A percentile compares a stretch with the other conserved stretches of the same genome.
These are phyloP conservation scores for Psilocybe mexicana DNA, from an alignment of 1,284 basidiomycete genomes.

Conservation along the genomic window DNA sequence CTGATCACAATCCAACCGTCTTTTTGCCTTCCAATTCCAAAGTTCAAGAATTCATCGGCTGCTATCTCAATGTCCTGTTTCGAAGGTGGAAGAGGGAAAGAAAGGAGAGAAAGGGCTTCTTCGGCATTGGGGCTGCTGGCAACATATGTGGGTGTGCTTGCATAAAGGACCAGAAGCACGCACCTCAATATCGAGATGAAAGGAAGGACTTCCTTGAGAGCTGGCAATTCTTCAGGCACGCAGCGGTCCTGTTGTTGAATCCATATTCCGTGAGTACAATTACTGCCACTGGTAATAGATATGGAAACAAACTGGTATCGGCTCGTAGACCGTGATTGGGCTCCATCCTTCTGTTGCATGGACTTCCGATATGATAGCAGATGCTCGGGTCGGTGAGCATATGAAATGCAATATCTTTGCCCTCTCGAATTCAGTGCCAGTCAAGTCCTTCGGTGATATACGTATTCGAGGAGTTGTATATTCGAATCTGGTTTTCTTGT, in stretches of 20 bases:
- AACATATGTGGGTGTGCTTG: neutral
- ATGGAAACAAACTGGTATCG: conserved; percentile 67
- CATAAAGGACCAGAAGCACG: conserved; percentile 3
- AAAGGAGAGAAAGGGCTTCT: conserved; percentile 68
- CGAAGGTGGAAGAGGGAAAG: conserved; percentile 49
- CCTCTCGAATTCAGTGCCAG: conserved; percentile 49
- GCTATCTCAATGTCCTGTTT: conserved; percentile 61
- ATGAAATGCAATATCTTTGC: conserved; percentile 81
- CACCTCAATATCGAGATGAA: conserved; percentile 70
- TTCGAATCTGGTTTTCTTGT: conserved; percentile 59
- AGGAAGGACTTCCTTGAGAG: conserved; percentile 63
- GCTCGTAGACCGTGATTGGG: conserved; percentile 78
- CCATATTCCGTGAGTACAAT: neutral
- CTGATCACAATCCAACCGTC: conserved; percentile 72
- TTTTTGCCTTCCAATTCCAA: conserved; percentile 52
- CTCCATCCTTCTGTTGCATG: conserved; percentile 60
- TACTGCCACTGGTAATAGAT: neutral
- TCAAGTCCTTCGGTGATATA: conserved; percentile 71
- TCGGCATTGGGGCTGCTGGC: conserved; percentile 71
- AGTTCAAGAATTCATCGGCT: conserved; percentile 53
- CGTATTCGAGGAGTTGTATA: conserved; percentile 79
- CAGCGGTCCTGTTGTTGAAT: conserved; percentile 64
- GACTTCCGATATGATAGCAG: conserved; percentile 67
- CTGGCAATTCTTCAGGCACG: conserved; percentile 73
- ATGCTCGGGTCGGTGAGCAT: conserved; percentile 77